Conservation (phyloP, 2,329 filamentous ascomycete genomes). For the Fusarium domesticum region DNA sequence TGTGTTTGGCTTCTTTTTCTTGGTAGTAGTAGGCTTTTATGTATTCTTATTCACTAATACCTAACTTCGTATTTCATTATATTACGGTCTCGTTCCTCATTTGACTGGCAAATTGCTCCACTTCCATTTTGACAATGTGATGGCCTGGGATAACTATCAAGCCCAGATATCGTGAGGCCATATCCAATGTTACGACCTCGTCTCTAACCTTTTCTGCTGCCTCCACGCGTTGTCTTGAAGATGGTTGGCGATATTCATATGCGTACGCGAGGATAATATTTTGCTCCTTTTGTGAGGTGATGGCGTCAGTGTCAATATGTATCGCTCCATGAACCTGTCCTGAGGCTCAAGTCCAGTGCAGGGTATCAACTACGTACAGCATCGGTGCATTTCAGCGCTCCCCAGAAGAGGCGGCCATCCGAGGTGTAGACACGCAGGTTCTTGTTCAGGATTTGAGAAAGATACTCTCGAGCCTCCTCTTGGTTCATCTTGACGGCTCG, state of each 20-base stretch:
- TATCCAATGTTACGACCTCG: constrained; percentile 58
- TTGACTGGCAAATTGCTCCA: constrained; percentile 70
- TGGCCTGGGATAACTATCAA: constrained; percentile 85
- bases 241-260: constrained; percentile 83
- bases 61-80: constrained; percentile 17
- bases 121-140: constrained; percentile 82
- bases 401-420: constrained; percentile 85
- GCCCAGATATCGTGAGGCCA: constrained; percentile 84
- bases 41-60: constrained; percentile 30
- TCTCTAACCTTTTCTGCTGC: constrained; percentile 35
- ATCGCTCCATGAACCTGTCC: neutral
- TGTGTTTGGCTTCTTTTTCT: constrained; percentile 23
- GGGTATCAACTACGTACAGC: constrained; percentile 54
- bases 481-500: constrained; percentile 43
- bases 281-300: constrained; percentile 57
- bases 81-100: constrained; percentile 27
- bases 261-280: constrained; percentile 85
- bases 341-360: constrained; percentile 1
- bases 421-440: constrained; percentile 75
- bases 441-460: constrained; percentile 69
- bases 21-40: constrained; percentile 21
- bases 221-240: constrained; percentile 44
- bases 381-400: constrained; percentile 92
- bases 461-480: constrained; percentile 52
- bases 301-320: neutral